Evolutionary conservation across 371 early-diverging fungal genomes (phyloP).

Genomic region (Mucor racemosus): DNA sequence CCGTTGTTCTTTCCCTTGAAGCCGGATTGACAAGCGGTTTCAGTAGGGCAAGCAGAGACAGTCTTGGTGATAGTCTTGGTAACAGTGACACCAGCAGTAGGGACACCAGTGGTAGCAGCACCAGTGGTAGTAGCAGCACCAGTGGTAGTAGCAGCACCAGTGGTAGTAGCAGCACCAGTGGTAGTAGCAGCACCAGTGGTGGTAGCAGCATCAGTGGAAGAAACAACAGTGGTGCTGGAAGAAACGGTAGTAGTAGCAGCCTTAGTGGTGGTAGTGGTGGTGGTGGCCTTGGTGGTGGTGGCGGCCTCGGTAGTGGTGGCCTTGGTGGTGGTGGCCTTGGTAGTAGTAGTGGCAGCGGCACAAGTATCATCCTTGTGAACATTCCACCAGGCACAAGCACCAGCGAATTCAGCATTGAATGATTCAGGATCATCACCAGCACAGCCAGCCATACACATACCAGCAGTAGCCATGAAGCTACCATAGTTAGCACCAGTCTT

Average conservation of each 20-base stretch:
- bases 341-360: constrained; percentile 10
- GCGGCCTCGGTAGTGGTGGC: constrained; percentile 4
- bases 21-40: constrained; percentile 9
- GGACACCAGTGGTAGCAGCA: neutral
- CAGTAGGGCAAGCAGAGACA: constrained; percentile 6
- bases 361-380: constrained; percentile 26
- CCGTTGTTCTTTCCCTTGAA: constrained; percentile 13
- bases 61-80: constrained; percentile 11
- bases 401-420: constrained; percentile 29
- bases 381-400: constrained; percentile 33
- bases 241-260: neutral
- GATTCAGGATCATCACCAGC: constrained; percentile 23
- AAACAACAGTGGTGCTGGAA: neutral
- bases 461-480: constrained; percentile 44
- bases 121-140: constrained; percentile 3
- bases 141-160: neutral
- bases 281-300: constrained; percentile 10
- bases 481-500: constrained; percentile 30
- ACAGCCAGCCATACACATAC: constrained; percentile 45
- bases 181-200: neutral
- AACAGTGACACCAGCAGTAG: constrained; percentile 5
- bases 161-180: constrained; percentile 2
- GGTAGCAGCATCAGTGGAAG: neutral
- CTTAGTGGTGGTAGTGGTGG: neutral
- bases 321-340: constrained; percentile 13